Conservation (phyloP, 2,329 filamentous ascomycete genomes). For the Alternaria arbusti region DNA sequence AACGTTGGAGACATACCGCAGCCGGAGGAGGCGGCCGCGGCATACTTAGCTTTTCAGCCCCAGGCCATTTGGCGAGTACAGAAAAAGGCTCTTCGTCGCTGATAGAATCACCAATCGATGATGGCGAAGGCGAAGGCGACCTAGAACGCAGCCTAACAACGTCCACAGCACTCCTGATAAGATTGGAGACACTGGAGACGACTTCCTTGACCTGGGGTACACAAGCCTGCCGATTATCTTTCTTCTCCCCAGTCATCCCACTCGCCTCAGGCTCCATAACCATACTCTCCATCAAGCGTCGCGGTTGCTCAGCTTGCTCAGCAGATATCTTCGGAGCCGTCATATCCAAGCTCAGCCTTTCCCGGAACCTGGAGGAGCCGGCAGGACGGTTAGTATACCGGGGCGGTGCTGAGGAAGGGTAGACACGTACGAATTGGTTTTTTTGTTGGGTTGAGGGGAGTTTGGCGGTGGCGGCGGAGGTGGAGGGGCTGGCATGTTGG, state of each 20-base stretch:
- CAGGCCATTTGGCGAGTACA: too few species aligned
- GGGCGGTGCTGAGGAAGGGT: background rate
- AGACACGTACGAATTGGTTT: background rate
- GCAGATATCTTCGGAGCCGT: background rate
- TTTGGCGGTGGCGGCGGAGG: background rate
- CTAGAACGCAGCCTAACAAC: background rate
- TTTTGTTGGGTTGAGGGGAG: background rate
- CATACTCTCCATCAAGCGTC: background rate
- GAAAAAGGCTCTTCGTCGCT: background rate
- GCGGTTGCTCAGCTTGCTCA: background rate
- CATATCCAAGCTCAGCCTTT: background rate
- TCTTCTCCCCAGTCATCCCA: too few species aligned
- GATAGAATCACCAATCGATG: too few species aligned
- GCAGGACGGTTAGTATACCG: background rate
- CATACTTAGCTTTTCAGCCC: accelerated
- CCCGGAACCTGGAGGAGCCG: background rate
- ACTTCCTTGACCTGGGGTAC: background rate
- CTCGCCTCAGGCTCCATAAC: background rate
- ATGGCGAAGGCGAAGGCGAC: too few species aligned
- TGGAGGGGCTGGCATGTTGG: background rate
- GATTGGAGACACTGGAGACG: background rate
- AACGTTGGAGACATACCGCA: background rate
- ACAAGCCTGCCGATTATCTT: background rate
- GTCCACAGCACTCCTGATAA: background rate
- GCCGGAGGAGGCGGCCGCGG: too few species aligned